A percentile compares a stretch with the other conserved stretches of the same genome.
Evolutionary conservation across 2,329 filamentous ascomycete genomes (phyloP).

Genomic region (Cryphonectria nitschkei): DNA sequence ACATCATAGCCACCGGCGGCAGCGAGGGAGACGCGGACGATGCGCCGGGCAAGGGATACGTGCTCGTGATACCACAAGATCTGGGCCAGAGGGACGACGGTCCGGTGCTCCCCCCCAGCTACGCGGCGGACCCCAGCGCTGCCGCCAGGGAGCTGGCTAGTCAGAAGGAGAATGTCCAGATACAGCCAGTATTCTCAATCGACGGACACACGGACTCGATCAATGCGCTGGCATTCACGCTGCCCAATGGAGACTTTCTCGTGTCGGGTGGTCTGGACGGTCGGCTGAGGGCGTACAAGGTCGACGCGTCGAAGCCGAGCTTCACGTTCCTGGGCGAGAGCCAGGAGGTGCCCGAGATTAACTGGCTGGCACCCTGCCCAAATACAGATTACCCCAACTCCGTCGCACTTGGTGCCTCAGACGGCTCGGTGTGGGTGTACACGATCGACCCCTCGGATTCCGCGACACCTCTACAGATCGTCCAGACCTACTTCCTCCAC

Average conservation of each 20-base stretch:
- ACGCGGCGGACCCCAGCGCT: conserved; percentile 66
- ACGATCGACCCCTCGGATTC: conserved; percentile 71
- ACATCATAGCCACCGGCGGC: conserved; percentile 85
- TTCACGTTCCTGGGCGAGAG: conserved; percentile 72
- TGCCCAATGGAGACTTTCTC: conserved; percentile 80
- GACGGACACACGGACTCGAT: conserved; percentile 93
- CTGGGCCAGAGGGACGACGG: conserved; percentile 61
- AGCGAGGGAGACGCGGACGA: conserved; percentile 63
- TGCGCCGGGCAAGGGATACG: conserved; percentile 77
- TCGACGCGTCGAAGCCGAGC: conserved; percentile 49
- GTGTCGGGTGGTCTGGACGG: conserved; percentile 90
- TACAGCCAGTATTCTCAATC: conserved; percentile 72
- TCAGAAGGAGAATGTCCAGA: conserved; percentile 51
- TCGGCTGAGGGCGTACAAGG: conserved; percentile 71
- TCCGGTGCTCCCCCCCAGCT: conserved; percentile 77
- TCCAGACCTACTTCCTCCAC: conserved; percentile 92
- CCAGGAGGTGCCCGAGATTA: conserved; percentile 92
- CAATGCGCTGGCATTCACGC: conserved; percentile 82
- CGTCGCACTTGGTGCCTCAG: conserved; percentile 82
- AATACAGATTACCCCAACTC: conserved; percentile 73
- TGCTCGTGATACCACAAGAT: conserved; percentile 43
- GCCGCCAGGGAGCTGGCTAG: conserved; percentile 24
- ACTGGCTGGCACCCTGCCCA: conserved; percentile 83
- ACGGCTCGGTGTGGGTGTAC: conserved; percentile 96
- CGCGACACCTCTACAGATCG: conserved; percentile 70